phyloP scores from a whole-genome alignment of 2,329 filamentous ascomycete genomes.

The Aspergillus vadensis region DNA sequence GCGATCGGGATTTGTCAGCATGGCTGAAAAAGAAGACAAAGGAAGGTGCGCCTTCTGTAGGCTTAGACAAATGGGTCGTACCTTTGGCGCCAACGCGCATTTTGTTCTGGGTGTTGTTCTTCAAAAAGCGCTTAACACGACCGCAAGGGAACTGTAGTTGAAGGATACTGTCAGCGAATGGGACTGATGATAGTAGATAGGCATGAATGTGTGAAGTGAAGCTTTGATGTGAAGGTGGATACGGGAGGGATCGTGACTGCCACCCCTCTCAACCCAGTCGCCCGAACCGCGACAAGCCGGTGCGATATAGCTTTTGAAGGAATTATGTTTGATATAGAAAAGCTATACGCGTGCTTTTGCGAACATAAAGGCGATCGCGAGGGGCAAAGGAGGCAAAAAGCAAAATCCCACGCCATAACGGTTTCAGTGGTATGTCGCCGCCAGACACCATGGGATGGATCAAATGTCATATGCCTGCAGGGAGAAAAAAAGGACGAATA shows the following conservation, averaged over 20 bases:
- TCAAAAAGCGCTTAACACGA: slow-evolving; percentile 99
- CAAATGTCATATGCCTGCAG: neutral
- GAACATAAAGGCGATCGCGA: neutral
- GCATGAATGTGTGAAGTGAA: neutral
- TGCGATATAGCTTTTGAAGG: neutral
- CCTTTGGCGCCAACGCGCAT: slow-evolving; percentile 97
- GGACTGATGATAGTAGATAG: neutral
- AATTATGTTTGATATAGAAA: neutral
- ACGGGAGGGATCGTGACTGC: neutral
- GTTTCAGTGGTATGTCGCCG: neutral
- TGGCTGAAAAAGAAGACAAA: neutral
- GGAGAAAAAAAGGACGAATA: slow-evolving; percentile 27
- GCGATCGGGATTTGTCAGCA: slow-evolving; percentile 20
- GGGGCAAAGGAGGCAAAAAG: slow-evolving; percentile 5
- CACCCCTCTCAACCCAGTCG: too few relatives aligned
- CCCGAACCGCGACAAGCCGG: neutral
- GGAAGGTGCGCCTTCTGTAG: neutral
- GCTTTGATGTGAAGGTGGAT: neutral
- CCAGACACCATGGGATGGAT: neutral
- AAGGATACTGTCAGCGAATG: neutral
- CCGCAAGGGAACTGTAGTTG: slow-evolving; percentile 85
- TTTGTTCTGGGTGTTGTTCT: slow-evolving; percentile 99
- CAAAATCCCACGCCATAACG: neutral
- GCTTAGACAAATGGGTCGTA: slow-evolving; percentile 29
- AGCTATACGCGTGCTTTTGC: neutral